Base-by-base conservation (phyloP, 2,329 filamentous ascomycete species). In the Alternaria gansuensis region DNA sequence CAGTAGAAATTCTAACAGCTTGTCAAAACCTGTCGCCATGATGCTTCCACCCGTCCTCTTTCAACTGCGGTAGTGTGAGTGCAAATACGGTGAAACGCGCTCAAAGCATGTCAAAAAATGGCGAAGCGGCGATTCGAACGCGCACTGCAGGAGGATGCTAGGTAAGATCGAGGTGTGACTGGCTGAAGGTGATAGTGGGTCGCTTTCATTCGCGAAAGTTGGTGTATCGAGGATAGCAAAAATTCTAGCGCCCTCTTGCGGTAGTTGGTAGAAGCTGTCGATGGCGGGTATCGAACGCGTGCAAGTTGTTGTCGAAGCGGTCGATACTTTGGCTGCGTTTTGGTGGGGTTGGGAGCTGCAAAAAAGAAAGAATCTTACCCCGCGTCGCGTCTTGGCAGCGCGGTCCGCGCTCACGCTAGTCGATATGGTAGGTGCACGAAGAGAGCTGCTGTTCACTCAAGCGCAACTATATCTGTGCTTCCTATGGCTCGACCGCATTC, bases 1-100 rank as follows among this genome's bases (percentile, higher is more conserved):
- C 46, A 88, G 77, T 55, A 88, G 70, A 75, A 81, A 84, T 69
- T 87, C 82, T 61, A 88, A 80, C 64, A 89, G 75, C 49, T 83
- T 80, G 70, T 86, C 85, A 59, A 87, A 77, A 54, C 82, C 83
- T 58, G 65, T 64, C 62, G 72, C 66, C 74, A 76, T 76, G n/a
- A 34, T 64, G 34, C 36, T 56, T 14, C 55, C 58, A 28, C 56
- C 57, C 66, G 51, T 60, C 64, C 64, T 63, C 66, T 59, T 63
- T 34, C 68, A 54, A 46, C 66, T 64, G 41, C 57, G 40, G 37
- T 28, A 49, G 44, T 48, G 50, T 31, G 50, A 60, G 40, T 49
- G 40, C 56, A 66, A 59, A 41, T 51, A 50, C 29, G 34, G 34
- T 26, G 48, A 57, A 39, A 44, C 48, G 55, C 39, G 51, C 45